Percentiles rank a stretch among this genome's conserved stretches.
These are phyloP conservation scores for Raphanus raphanistrum DNA, from an alignment of 345 rosid genomes.

Conservation along the genomic window DNA sequence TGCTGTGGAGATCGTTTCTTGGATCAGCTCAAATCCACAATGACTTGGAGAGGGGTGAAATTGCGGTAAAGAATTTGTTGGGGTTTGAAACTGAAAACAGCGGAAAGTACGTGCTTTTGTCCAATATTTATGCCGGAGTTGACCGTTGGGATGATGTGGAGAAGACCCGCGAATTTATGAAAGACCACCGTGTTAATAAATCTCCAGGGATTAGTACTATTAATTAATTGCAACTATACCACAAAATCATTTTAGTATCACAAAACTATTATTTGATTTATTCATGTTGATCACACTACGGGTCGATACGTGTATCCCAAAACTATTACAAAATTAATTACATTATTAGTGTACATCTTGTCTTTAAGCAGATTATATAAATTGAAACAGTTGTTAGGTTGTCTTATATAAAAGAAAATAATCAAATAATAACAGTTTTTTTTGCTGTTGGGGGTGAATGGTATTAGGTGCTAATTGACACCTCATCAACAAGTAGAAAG, in stretches of 20 bases:
- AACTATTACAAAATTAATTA: background rate
- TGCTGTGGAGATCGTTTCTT: constrained; percentile 64
- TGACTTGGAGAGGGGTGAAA: constrained; percentile 49
- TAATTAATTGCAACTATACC: background rate
- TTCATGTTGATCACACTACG: background rate
- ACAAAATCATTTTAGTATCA: background rate
- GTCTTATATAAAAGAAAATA: constrained; percentile 6
- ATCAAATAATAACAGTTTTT: background rate
- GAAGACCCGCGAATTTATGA: constrained; percentile 61
- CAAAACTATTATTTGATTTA: too few relatives aligned
- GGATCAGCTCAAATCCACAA: constrained; percentile 64
- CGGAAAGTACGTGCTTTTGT: constrained; percentile 63
- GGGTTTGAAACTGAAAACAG: constrained; percentile 55
- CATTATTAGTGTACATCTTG: background rate
- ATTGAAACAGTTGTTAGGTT: constrained; percentile 3
- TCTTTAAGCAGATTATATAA: constrained; percentile 2
- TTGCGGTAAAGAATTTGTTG: constrained; percentile 49
- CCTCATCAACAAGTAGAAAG: constrained; percentile 10
- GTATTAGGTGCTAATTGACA: constrained; percentile 39
- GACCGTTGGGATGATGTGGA: constrained; percentile 61
- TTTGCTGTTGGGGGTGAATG: constrained; percentile 7
- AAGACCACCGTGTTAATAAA: constrained; percentile 49
- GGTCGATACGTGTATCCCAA: constrained; percentile 30
- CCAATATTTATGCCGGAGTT: constrained; percentile 60
- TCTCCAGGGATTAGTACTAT: constrained; percentile 50